Evolutionary conservation across 164 flowering plant species (phyloP), one percentile per base, ranked within the genome.

Genomic region (Annona cherimola): DNA sequence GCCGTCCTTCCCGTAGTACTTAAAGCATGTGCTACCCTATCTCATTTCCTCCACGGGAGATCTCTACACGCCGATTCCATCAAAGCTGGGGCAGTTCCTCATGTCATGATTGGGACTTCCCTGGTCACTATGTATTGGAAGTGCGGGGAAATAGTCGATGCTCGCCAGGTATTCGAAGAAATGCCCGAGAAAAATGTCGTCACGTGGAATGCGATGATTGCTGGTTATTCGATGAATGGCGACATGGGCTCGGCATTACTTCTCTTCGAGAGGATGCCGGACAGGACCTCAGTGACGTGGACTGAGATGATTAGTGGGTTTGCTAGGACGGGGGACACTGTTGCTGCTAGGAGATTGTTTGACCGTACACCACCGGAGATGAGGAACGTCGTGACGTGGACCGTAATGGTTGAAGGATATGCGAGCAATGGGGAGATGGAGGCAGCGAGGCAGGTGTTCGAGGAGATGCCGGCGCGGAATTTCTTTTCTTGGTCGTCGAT

Each of bases 401-500:
- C 89, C 69, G 92, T 86, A 67, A 86, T 90, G 91, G 86, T 92
- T 72, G 86, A 87, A 77, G 97, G 88, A 77, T 90, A 88, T 78
- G 83, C 81, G 3, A 80, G 83, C 9, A 82, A 84, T 78, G 93
- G 88, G 59, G 85, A 87, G 66, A 88, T 90, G 89, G 87, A 81
- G 72, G 81, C 79, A 14, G 98, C 98, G 0, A 82, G 81, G 75
- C 80, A 76, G 63, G 54, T 88, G 35, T 92, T 92, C 73, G 89
- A 89, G 70, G 75, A 39, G 57, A 90, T 89, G 94, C 90, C 85
- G 0, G 68, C 71, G n/a, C 76, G 87, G 80, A 88, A 87, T 78
- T 86, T 76, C 78, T 85, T 76, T 71, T 83, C 75, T 11, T 92
- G 94, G 94, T 89, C 92, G 12, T 88, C 88, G 0, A 85, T 92